These are phyloP conservation scores for Platismatia glauca DNA, from an alignment of 495 filamentous ascomycete genomes.

Conservation along the genomic window DNA sequence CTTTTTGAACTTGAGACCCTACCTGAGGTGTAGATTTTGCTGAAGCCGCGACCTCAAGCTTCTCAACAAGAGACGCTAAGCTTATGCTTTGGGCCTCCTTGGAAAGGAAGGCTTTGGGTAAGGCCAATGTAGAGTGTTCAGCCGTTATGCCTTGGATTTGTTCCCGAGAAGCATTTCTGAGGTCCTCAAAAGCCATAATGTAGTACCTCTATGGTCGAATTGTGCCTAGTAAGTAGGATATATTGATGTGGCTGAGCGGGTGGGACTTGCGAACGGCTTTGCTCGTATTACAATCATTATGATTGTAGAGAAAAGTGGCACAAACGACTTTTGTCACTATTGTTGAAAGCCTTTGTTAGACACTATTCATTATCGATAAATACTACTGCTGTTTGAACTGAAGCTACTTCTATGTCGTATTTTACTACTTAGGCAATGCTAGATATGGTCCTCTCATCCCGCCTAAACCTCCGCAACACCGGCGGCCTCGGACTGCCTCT, in stretches of 20 bases:
- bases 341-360: too few relatives aligned
- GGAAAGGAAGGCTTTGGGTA: background rate
- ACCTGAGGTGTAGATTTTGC: background rate
- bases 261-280: too few relatives aligned
- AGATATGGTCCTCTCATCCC: background rate
- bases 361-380: too few relatives aligned
- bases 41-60: background rate
- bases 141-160: background rate
- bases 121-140: background rate
- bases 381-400: too few relatives aligned
- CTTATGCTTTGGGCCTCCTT: background rate
- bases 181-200: background rate
- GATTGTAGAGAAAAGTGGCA: too few relatives aligned
- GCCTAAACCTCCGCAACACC: background rate
- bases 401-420: too few relatives aligned
- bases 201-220: background rate
- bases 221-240: background rate
- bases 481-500: too few relatives aligned
- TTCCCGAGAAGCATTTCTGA: background rate
- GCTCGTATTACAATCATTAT: too few relatives aligned
- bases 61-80: slow-evolving; percentile 4
- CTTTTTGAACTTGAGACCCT: background rate
- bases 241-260: background rate
- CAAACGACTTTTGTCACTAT: too few relatives aligned
- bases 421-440: background rate